A percentile compares a stretch with the other conserved stretches of the same genome.
These are phyloP conservation scores for Xylaria sp. DNA, from an alignment of 2,329 filamentous ascomycete genomes.

Conservation along the genomic window DNA sequence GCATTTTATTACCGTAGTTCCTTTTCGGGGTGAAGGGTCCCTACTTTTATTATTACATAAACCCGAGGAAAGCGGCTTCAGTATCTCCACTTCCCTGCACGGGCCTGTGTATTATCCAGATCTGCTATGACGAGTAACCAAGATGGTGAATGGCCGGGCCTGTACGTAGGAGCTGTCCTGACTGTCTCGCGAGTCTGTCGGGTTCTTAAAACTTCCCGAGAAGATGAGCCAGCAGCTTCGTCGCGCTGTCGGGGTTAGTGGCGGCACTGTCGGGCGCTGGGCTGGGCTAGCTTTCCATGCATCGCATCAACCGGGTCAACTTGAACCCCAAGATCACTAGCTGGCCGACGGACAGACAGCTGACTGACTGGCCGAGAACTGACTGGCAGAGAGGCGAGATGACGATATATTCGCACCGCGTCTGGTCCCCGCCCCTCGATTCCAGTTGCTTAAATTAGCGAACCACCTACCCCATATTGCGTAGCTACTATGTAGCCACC, in stretches of 20 bases:
- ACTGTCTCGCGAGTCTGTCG: neutral
- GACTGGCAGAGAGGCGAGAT: neutral
- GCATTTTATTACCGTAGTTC: too few species aligned
- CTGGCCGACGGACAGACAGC: too few species aligned
- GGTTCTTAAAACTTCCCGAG: neutral
- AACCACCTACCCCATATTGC: neutral
- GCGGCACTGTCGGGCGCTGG: neutral
- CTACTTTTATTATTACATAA: neutral
- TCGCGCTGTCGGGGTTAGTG: neutral
- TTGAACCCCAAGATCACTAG: neutral
- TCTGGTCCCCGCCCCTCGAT: neutral
- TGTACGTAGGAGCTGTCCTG: too few species aligned
- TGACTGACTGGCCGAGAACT: too few species aligned
- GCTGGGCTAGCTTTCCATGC: too few species aligned
- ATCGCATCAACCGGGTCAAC: neutral
- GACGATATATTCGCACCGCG: neutral
- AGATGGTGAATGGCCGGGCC: neutral
- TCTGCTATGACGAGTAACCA: neutral
- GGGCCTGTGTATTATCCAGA: neutral
- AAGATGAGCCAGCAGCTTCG: neutral
- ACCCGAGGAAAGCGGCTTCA: constrained; percentile 3
- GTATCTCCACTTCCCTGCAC: constrained; percentile 1
- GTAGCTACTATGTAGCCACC: too few species aligned
- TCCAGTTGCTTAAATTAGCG: constrained; percentile 2
- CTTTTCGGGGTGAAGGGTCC: constrained; percentile 3